These are phyloP conservation scores for Globisporangium perplexum DNA, from an alignment of 352 stramenopile species.

Conservation along the genomic window DNA sequence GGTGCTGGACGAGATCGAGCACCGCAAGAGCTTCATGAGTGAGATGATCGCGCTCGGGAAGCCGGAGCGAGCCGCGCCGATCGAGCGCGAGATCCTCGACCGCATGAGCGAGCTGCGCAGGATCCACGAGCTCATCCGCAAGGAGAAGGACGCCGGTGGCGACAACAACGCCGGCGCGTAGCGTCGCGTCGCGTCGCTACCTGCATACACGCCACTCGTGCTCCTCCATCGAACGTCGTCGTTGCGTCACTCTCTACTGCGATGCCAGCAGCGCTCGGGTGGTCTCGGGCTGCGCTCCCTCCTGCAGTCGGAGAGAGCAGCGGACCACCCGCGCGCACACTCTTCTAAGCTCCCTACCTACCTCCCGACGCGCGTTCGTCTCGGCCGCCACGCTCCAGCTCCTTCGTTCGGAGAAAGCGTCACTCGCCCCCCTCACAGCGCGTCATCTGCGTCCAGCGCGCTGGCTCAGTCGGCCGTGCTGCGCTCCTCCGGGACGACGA, in stretches of 20 bases:
- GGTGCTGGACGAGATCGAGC: conserved; percentile 57
- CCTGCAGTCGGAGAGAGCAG: not conserved
- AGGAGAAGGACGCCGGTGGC: conserved; percentile 20
- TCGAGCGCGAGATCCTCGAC: conserved; percentile 64
- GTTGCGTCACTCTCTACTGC: not conserved
- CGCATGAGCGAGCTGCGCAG: conserved; percentile 55
- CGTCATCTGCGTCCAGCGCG: not conserved
- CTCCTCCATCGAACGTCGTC: not conserved
- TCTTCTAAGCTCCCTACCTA: not conserved
- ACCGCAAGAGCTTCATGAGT: conserved; percentile 51
- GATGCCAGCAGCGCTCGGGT: not conserved
- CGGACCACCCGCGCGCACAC: too few relatives aligned
- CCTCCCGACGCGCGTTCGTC: not conserved
- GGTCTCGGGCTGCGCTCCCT: not conserved
- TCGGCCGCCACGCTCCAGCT: not conserved
- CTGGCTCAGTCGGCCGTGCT: conserved; percentile 13
- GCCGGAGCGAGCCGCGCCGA: conserved; percentile 26
- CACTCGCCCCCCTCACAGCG: not conserved
- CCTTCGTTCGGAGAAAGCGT: not conserved
- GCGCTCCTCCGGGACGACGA: conserved; percentile 34
- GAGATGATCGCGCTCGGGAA: conserved; percentile 58
- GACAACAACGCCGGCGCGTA: conserved; percentile 9
- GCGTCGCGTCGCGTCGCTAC: not conserved
- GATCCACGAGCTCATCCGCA: conserved; percentile 58
- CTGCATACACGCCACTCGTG: not conserved